Evolutionary conservation across 2,329 filamentous ascomycete species (phyloP).

Genomic region (Botryotinia globosa): DNA sequence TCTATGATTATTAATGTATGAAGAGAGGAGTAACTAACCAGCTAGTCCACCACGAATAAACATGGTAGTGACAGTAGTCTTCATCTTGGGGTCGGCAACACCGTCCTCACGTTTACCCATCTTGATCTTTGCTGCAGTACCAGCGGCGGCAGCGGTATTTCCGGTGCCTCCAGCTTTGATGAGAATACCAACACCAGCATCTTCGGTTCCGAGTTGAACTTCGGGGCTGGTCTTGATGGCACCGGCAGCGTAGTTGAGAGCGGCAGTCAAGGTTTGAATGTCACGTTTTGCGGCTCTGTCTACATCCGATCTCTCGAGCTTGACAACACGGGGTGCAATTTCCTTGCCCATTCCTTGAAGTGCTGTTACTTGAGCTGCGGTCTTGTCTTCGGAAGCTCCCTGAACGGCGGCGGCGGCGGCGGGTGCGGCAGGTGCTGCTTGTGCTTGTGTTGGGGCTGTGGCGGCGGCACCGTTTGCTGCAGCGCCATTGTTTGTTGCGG

Average conservation of each 20-base stretch:
- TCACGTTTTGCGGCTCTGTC: slow-evolving; percentile 42
- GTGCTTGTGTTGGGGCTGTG: slow-evolving; percentile 6
- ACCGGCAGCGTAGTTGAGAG: slow-evolving; percentile 47
- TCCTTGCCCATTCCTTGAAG: slow-evolving; percentile 21
- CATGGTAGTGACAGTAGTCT: slow-evolving; percentile 38
- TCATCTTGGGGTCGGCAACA: slow-evolving; percentile 25
- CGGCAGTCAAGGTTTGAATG: slow-evolving; percentile 47
- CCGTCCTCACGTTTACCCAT: slow-evolving; percentile 21
- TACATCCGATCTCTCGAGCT: slow-evolving; percentile 8
- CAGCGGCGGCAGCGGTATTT: slow-evolving; percentile 3
- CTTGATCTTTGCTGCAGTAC: slow-evolving; percentile 1
- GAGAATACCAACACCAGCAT: slow-evolving; percentile 35
- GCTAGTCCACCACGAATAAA: slow-evolving; percentile 33
- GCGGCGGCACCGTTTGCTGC: slow-evolving; percentile 6
- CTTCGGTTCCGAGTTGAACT: slow-evolving; percentile 48
- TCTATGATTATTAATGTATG: not conserved
- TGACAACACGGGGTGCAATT: slow-evolving; percentile 20
- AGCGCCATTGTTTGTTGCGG: not conserved
- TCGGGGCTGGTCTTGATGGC: slow-evolving; percentile 48
- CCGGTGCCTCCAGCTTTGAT: slow-evolving; percentile 2
- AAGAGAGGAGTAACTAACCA: slow-evolving; percentile 24
- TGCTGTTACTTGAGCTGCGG: slow-evolving; percentile 20
- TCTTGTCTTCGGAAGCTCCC: slow-evolving; percentile 17
- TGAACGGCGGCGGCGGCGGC: slow-evolving; percentile 10
- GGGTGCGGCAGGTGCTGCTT: slow-evolving; percentile 11